Percentiles rank a stretch among this genome's conserved stretches.
phyloP scores from a whole-genome alignment of 2,329 filamentous ascomycete species.

The Calonectria leucothoes region DNA sequence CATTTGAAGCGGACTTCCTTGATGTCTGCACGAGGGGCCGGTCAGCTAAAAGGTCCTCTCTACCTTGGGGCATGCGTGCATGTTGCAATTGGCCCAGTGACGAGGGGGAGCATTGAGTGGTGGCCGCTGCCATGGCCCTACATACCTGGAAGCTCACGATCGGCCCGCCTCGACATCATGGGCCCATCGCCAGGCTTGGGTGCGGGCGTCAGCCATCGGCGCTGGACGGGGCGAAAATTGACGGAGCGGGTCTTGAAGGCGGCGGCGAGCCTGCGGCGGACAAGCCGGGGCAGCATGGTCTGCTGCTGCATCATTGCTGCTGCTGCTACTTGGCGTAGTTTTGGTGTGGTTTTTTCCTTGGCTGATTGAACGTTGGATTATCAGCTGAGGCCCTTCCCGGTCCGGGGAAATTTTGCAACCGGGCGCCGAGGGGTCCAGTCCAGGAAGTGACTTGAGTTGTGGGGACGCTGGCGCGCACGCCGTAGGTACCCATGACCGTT shows the following conservation, averaged over 20 bases:
- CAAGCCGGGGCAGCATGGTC: constrained; percentile 39
- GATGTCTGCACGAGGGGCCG: constrained; percentile 49
- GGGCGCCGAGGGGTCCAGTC: constrained; percentile 24
- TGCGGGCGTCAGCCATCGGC: constrained; percentile 64
- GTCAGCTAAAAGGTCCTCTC: neutral
- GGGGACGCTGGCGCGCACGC: neutral
- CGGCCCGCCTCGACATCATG: constrained; percentile 72
- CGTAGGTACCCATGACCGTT: constrained; percentile 2
- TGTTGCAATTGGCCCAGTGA: constrained; percentile 5
- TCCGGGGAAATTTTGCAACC: constrained; percentile 44
- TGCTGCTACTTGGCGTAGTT: neutral
- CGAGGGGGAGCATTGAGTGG: neutral
- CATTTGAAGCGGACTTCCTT: constrained; percentile 66
- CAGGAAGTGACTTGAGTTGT: constrained; percentile 21
- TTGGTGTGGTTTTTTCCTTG: neutral
- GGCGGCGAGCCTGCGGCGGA: constrained; percentile 39
- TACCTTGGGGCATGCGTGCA: neutral
- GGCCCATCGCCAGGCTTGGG: constrained; percentile 71
- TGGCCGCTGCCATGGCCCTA: neutral
- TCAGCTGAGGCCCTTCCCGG: constrained; percentile 36
- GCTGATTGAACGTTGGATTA: neutral
- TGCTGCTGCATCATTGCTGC: constrained; percentile 39
- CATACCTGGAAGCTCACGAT: constrained; percentile 74
- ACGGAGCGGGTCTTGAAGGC: constrained; percentile 36
- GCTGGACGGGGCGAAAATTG: constrained; percentile 44